Evolutionary conservation across 257 asterid genomes (phyloP).

Genomic region (Perilla frutescens): DNA sequence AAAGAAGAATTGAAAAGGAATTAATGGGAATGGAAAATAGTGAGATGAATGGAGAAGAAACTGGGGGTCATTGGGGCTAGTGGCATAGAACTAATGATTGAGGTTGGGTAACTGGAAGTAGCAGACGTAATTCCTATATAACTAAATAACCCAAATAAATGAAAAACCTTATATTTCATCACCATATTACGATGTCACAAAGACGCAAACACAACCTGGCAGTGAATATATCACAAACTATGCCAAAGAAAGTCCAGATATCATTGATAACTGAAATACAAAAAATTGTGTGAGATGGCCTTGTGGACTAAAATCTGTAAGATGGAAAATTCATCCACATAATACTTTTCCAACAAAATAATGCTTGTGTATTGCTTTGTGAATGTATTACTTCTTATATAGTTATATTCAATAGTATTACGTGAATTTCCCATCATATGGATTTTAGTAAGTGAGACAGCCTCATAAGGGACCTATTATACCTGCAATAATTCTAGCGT

Average conservation of each 20-base stretch:
- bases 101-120: no score
- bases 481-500: background rate
- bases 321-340: background rate
- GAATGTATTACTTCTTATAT: background rate
- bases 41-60: no score
- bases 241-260: background rate
- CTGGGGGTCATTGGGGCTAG: no score
- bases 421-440: background rate
- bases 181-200: slow-evolving; percentile 20
- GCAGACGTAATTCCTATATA: background rate
- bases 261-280: background rate
- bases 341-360: background rate
- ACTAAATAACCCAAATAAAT: background rate
- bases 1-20: no score
- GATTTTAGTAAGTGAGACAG: background rate
- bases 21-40: no score
- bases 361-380: background rate
- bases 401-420: background rate
- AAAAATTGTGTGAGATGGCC: background rate
- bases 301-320: background rate
- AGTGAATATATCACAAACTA: background rate
- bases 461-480: no score
- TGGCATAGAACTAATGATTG: no score
- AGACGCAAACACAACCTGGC: background rate
- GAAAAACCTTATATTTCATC: background rate